Evolutionary conservation across 2,329 filamentous ascomycete species (phyloP).

Genomic region (Metarhizium guizhouense): DNA sequence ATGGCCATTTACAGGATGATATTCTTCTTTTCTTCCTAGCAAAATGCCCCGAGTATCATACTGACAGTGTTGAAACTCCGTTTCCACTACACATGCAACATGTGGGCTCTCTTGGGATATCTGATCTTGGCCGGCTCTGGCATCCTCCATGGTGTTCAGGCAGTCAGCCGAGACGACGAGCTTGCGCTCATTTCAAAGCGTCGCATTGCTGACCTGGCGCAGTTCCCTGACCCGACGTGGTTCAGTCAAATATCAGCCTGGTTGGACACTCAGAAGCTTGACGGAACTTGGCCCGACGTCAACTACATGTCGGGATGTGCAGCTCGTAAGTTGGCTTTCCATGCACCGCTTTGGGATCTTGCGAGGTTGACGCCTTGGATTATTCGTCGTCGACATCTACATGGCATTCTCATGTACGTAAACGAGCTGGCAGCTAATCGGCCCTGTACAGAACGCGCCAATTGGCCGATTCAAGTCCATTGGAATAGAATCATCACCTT

Average conservation of each 20-base stretch:
- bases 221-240: constrained; percentile 13
- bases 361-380: not conserved
- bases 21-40: too few relatives aligned
- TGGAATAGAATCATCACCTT: constrained; percentile 14
- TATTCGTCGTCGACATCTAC: not conserved
- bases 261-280: constrained; percentile 11
- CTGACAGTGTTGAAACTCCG: not conserved
- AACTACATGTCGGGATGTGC: constrained; percentile 14
- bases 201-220: constrained; percentile 12
- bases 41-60: too few relatives aligned
- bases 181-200: constrained; percentile 10
- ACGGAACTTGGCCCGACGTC: constrained; percentile 15
- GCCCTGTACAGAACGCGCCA: constrained; percentile 10
- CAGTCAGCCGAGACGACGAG: constrained; percentile 4
- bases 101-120: not conserved
- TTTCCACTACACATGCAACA: not conserved
- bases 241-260: constrained; percentile 10
- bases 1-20: not conserved
- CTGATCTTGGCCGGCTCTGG: not conserved
- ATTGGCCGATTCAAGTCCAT: constrained; percentile 16
- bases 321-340: constrained; percentile 9
- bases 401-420: not conserved
- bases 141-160: not conserved
- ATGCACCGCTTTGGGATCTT: too few relatives aligned
- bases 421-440: not conserved